Evolutionary conservation across 345 rosid genomes (phyloP), one percentile per base, ranked within the genome.

Genomic region (Gossypium bickii): DNA sequence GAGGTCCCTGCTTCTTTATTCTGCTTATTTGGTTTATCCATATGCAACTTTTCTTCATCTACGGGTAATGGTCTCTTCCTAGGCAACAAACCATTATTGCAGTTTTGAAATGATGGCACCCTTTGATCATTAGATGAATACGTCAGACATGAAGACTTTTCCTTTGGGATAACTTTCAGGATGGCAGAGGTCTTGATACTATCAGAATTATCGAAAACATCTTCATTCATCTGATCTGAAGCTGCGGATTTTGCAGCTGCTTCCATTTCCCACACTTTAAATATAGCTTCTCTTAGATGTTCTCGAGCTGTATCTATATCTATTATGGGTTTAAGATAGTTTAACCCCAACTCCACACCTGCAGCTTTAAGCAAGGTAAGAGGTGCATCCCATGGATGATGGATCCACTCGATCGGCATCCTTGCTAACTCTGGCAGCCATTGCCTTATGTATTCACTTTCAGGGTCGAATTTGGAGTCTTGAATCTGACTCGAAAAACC

Each of bases 381-480:
- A 27, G 98, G 93, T 16, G 97, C 97, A 22, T 90, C 97, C 97
- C 97, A 90, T 11, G 97, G 97, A 85, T 90, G 94, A 83, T 90
- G 98, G 72, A 92, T 92, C 98, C 98, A 94, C 66, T 87, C 94
- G 1, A 92, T 83, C 6, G 97, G 98, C 83, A 94, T 78, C 77
- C 98, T 89, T 60, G 95, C 89, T 3, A 94, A 87, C 87, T 92
- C 98, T 0, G 98, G 97, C 58, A 94, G 85, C 98, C 98, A 94
- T 41, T 84, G 93, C 77, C 98, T 83, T 48, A 90, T 87, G 66
- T 90, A 92, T 29, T 94, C 97, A 16, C 98, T 97, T 76, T 94
- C 92, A 0, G 97, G 88, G 56, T 94, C 97, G 45, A 72, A 90
- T 72, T 86, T 88, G 16, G 82, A 84, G 55, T 97, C 98, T 87